Evolutionary conservation across 305 asterid species (phyloP).

Genomic region (Fraxinus paxiana): DNA sequence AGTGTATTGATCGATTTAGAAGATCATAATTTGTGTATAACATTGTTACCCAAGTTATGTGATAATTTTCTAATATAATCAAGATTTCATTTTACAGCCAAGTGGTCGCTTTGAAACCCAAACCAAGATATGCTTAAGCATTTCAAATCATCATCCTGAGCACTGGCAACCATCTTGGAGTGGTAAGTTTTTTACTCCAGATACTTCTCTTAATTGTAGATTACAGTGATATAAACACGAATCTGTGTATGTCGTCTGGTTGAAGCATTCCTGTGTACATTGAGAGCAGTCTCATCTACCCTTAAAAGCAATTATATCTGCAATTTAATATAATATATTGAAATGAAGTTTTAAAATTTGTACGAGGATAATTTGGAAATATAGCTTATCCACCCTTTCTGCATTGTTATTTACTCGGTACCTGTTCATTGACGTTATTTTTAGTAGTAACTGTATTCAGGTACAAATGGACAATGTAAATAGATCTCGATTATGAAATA

Average conservation of each 20-base stretch:
- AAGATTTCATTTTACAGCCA: slow-evolving; percentile 44
- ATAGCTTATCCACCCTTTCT: not conserved
- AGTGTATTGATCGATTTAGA: not conserved
- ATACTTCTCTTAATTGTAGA: not conserved
- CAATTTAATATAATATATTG: not conserved
- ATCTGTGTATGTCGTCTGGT: not conserved
- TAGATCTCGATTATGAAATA: not conserved
- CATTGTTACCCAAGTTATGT: not conserved
- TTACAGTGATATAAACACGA: not conserved
- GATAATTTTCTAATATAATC: slow-evolving; percentile 17
- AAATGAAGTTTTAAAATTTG: not conserved
- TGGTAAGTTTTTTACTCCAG: slow-evolving; percentile 43
- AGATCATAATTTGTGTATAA: not conserved
- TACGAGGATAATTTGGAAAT: not conserved
- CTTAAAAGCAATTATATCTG: not conserved
- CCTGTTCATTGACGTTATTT: not conserved
- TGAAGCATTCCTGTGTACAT: not conserved
- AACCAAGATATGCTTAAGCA: slow-evolving; percentile 96
- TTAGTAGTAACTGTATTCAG: not conserved
- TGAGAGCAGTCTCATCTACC: not conserved
- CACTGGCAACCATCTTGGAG: slow-evolving; percentile 99
- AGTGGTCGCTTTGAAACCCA: slow-evolving; percentile 93
- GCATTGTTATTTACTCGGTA: not conserved
- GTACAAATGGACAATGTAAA: not conserved
- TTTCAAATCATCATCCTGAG: slow-evolving; percentile 95